Base-by-base conservation (phyloP, 352 stramenopile genomes). In the Globisporangium nagaii region DNA sequence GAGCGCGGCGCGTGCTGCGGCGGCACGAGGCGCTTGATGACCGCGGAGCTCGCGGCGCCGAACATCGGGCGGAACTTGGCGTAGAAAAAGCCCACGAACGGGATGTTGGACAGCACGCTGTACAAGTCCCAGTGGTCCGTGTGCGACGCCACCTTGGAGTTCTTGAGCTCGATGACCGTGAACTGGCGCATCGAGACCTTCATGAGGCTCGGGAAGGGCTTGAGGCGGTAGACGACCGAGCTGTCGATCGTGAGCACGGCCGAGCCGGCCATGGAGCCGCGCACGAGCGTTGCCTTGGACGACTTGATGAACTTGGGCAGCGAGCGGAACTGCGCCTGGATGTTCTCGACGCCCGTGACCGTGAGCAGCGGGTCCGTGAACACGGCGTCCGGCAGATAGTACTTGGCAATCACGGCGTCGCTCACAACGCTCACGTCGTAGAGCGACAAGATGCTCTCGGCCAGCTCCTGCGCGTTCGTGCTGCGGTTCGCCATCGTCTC, bases 91-190 rank as follows among this genome's bases (percentile, higher is more conserved):
- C 79, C 65, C 5, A 90, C 64, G 36, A 93, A 73, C 36, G 83
- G 83, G 19, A 93, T 65, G 63, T 90, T 91, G 27, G 76, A 62
- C 35, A 93, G 57, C 56, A 93, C 83, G 54, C 80, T 89, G 59
- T 85, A 88, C 28, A 93, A 85, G 58, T 91, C 81, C 53, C 69
- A 93, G 63, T 93, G 83, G 62, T 93, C 83, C 61, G 83, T 93
- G 68, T 93, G 83, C 31, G 67, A 80, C 17, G 79, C 73, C 54
- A 93, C 79, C 54, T 84, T 82, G 54, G 75, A 75, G 52, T 90
- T 86, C 62, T 87, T 82, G 42, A 93, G 79, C 69, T 93, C 80
- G 13, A 91, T 77, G 35, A 93, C 78, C 27, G 76, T 88, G 60
- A 93, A 93, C 36, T 89, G 74, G 35, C 83, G 78, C 49, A 93